These are phyloP conservation scores for Beta vulgaris DNA, from an alignment of 148 eudicot genomes.

Conservation along the genomic window DNA sequence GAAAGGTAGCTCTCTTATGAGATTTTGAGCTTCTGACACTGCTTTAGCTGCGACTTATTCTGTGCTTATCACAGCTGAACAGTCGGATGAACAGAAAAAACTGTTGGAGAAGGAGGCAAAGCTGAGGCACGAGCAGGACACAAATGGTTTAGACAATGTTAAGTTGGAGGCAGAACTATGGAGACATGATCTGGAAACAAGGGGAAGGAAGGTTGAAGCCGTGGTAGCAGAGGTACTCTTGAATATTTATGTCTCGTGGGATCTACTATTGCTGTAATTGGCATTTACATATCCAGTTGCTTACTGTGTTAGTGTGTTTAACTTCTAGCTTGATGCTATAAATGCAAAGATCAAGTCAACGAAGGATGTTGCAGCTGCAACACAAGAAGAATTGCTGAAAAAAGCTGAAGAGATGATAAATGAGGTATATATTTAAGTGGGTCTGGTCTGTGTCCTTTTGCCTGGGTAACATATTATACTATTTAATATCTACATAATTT, in stretches of 20 bases:
- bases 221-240: slow-evolving; percentile 54
- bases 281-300: slow-evolving; percentile 6
- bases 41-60: background rate
- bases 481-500: background rate
- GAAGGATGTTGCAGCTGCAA: slow-evolving; percentile 54
- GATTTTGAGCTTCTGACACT: background rate
- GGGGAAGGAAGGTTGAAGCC: slow-evolving; percentile 57
- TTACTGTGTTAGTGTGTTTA: slow-evolving; percentile 4
- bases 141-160: slow-evolving; percentile 53
- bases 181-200: slow-evolving; percentile 47
- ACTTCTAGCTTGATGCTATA: slow-evolving; percentile 48
- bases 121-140: slow-evolving; percentile 45
- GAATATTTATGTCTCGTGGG: background rate
- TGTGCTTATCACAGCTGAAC: slow-evolving; percentile 44
- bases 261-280: background rate
- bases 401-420: slow-evolving; percentile 56
- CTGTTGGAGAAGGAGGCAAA: slow-evolving; percentile 68
- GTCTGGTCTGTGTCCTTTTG: background rate
- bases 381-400: slow-evolving; percentile 44
- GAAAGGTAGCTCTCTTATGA: slow-evolving; percentile 46
- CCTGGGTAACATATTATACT: background rate
- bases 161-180: slow-evolving; percentile 62
- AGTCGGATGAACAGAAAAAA: slow-evolving; percentile 52
- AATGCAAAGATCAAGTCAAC: slow-evolving; percentile 40
- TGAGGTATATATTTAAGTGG: slow-evolving; percentile 44